Base-by-base conservation (phyloP, 2,329 filamentous ascomycete genomes). In the Didymella pinodella region DNA sequence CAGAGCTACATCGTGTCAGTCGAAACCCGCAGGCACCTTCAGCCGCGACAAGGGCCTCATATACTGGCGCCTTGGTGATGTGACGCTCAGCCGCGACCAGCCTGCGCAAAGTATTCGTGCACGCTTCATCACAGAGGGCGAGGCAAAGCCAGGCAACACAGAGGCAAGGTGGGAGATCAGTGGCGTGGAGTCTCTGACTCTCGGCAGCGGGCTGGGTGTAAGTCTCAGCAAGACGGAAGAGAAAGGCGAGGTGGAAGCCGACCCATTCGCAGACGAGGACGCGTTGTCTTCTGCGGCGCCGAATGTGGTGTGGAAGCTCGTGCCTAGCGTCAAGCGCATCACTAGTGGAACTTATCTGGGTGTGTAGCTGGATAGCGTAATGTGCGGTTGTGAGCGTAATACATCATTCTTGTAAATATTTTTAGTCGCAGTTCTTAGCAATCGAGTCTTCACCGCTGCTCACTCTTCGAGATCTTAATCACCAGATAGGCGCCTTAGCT, bases 151-250 rank as follows among this genome's bases (percentile, higher is more conserved):
- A 5, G 92, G 93, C 0, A 88, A 86, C 53, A 85, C 96, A 8
- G 94, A 99, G 75, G 91, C 91, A 0, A 84, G 89, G 55, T 97
- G 93, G 88, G 93, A 97, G 74, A 80, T 90, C 22, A 69, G 60
- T 25, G 84, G 81, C 2, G 81, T 84, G 38, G 78, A 84, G 31
- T 78, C 79, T 16, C 63, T 73, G 7, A 77, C 69, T 3, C 67
- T 85, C 0, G 85, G 85, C 0, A 90, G 87, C 64, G 88, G 87
- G 10, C 85, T 97, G 55, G 88, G 86, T 4, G 77, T 83, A 8
- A 81, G 77, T 54, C 69, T 78, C 49, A 68, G 70, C 31, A 65
- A 66, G 14, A 67, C 71, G 12, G 69, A 85, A 81, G 72, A 85
- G 46, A 64, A 75, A 58, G 63, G 61, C 8, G 62, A 75, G 70